Percentiles rank a stretch among this genome's conserved stretches.
Evolutionary conservation across 805 yeast genomes (phyloP).

Genomic region (fission yeast (Schizosaccharomyces pombe)): DNA sequence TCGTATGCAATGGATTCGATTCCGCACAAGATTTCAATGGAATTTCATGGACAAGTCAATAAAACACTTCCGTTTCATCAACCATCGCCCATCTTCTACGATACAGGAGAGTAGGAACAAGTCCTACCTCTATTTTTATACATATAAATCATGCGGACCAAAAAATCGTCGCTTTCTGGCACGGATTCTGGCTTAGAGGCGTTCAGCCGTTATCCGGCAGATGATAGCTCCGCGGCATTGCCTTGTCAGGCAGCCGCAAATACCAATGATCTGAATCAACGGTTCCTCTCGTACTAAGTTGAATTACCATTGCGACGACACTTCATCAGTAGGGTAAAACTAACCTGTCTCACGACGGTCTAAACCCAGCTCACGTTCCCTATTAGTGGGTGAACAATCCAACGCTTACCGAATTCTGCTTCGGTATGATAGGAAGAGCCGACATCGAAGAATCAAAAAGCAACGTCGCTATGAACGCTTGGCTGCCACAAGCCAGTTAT

Average conservation of each 20-base stretch:
- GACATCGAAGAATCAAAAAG: constrained; percentile 27
- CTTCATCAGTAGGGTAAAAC: constrained; percentile 6
- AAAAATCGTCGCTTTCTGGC: constrained; percentile 26
- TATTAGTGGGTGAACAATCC: constrained; percentile 26
- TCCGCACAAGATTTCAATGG: constrained; percentile 24
- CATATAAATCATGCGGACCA: constrained; percentile 22
- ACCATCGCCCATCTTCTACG: constrained; percentile 21
- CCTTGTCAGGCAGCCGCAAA: constrained; percentile 26
- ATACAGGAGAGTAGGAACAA: constrained; percentile 21
- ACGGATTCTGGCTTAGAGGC: constrained; percentile 31
- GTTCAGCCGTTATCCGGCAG: constrained; percentile 28
- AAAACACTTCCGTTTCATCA: constrained; percentile 19
- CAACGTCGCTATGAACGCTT: constrained; percentile 24
- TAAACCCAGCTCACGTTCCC: constrained; percentile 21
- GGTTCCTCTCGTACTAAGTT: constrained; percentile 24
- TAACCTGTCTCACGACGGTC: neutral
- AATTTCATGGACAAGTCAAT: constrained; percentile 22
- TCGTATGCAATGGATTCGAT: constrained; percentile 26
- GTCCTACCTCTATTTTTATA: constrained; percentile 20
- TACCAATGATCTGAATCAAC: constrained; percentile 26
- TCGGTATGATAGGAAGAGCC: constrained; percentile 29
- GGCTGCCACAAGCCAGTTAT: constrained; percentile 27
- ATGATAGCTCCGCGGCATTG: constrained; percentile 28
- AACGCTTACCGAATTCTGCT: constrained; percentile 26
- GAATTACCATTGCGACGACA: constrained; percentile 20